Conservation (phyloP, 306 rosid species). For the Glycine soja region DNA sequence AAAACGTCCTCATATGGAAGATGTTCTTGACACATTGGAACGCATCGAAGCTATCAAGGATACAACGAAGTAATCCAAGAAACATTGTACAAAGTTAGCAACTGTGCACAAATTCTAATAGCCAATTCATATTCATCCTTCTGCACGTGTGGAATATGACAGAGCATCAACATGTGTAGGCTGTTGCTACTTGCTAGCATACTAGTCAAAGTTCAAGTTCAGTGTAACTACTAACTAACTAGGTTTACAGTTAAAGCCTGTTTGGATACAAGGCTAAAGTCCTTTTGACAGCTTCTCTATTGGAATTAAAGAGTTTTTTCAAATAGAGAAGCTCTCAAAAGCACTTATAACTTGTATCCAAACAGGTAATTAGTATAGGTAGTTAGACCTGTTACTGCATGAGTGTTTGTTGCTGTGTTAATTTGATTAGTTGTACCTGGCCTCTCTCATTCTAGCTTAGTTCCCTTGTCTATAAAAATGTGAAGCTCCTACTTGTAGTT, state of each 20-base stretch:
- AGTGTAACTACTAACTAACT: too few relatives aligned
- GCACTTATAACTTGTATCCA: too few relatives aligned
- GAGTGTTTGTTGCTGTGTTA: neutral
- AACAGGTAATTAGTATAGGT: neutral
- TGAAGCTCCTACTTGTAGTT: neutral
- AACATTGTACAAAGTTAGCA: constrained; percentile 13
- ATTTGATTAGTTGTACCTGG: neutral
- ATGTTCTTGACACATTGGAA: constrained; percentile 69
- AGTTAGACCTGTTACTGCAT: neutral
- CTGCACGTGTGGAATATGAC: neutral
- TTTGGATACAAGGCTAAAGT: too few relatives aligned
- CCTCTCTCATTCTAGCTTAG: neutral
- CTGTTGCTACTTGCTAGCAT: neutral
- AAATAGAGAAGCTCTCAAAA: too few relatives aligned
- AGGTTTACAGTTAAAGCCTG: neutral
- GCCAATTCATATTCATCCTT: neutral
- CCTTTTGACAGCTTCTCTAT: too few relatives aligned
- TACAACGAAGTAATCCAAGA: constrained; percentile 47
- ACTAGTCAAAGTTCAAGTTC: neutral
- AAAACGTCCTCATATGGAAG: constrained; percentile 82
- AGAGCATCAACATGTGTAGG: neutral
- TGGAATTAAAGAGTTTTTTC: too few relatives aligned
- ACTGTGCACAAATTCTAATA: constrained; percentile 1
- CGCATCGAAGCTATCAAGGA: constrained; percentile 54
- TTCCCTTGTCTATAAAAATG: neutral